Evolutionary conservation across 108 stramenopile species (phyloP), one percentile per base, ranked within the genome.

Genomic region (Poteriospumella lacustris): DNA sequence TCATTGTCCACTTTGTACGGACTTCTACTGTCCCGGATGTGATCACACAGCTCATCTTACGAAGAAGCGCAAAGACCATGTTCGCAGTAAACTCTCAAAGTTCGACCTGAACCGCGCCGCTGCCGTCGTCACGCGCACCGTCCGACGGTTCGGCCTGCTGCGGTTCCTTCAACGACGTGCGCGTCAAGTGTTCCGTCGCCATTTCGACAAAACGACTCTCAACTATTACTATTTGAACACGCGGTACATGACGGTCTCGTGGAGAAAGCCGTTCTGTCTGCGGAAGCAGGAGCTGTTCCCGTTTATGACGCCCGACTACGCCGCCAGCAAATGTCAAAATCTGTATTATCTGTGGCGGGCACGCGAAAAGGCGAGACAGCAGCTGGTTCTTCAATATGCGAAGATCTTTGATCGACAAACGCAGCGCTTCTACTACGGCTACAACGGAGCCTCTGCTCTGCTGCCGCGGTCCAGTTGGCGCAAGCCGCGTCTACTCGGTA

Each of bases 31-130:
- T 24, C 3, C 19, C 9, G 26, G 31, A 56, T 73, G 70, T 56
- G 70, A 73, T 73, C 3, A 5, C 42, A 73, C 70, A 12, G 70
- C 70, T 39, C 70, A 73, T 24, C 5, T 12, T 5, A 44, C 43
- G 3, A 73, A 73, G 70, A 73, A 73, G 41, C 12, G 70, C 15
- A 73, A 73, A 24, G 12, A 73, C 42, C 70, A 73, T 56, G 70
- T 73, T 3, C 43, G 70, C 9, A 33, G 31, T 24, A 73, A 44
- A 73, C 12, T 73, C 9, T 73, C 70, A 3, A 3, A 52, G 5
- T 73, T 29, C 12, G 36, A 39, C 47, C 26, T 34, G 47, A 26
- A 44, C 31, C 5, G 3, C 5, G 70, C 70, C 15, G 70, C 70
- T 9, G 41, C 9, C 5, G 12, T 73, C 9, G 28, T 44, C 41